phyloP scores from a whole-genome alignment of 768 basidiomycete species.

The Pisolithus tinctorius region DNA sequence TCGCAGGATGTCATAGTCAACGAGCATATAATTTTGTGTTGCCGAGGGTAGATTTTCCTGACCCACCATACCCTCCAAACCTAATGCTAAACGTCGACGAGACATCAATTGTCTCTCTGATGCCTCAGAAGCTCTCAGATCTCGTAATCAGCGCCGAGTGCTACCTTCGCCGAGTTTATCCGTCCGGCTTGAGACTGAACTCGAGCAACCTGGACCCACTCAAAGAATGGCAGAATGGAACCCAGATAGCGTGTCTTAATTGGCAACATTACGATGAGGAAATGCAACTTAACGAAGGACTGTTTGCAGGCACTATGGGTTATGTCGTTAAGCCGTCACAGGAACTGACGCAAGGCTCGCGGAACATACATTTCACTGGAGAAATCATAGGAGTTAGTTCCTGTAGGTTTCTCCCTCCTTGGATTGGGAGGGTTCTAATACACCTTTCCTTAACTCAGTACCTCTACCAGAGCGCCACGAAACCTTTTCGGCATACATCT shows the following conservation, averaged over 20 bases:
- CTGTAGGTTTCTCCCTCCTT: slow-evolving; percentile 25
- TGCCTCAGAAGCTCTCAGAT: slow-evolving; percentile 27
- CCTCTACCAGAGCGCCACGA: slow-evolving; percentile 36
- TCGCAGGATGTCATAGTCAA: neutral
- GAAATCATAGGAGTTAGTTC: slow-evolving; percentile 41
- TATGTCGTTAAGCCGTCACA: slow-evolving; percentile 46
- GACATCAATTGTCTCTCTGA: slow-evolving; percentile 34
- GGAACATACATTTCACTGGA: slow-evolving; percentile 19
- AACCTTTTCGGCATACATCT: slow-evolving; percentile 38
- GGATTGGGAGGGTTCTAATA: neutral
- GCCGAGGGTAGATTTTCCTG: slow-evolving; percentile 7
- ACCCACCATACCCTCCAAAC: slow-evolving; percentile 28
- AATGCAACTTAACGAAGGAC: slow-evolving; percentile 56
- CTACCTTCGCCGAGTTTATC: slow-evolving; percentile 52
- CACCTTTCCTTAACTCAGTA: slow-evolving; percentile 25
- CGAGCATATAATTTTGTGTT: neutral
- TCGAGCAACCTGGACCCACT: slow-evolving; percentile 51
- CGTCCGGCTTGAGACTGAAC: slow-evolving; percentile 47
- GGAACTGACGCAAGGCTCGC: slow-evolving; percentile 16
- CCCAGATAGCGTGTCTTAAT: slow-evolving; percentile 52
- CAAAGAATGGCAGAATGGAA: slow-evolving; percentile 48
- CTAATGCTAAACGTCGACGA: slow-evolving; percentile 60
- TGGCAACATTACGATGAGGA: slow-evolving; percentile 57
- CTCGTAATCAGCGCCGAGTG: slow-evolving; percentile 37
- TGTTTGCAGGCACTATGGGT: slow-evolving; percentile 51